A percentile compares a stretch with the other conserved stretches of the same genome.
Conservation (phyloP, 768 basidiomycete genomes). For the Mycena maculata region DNA sequence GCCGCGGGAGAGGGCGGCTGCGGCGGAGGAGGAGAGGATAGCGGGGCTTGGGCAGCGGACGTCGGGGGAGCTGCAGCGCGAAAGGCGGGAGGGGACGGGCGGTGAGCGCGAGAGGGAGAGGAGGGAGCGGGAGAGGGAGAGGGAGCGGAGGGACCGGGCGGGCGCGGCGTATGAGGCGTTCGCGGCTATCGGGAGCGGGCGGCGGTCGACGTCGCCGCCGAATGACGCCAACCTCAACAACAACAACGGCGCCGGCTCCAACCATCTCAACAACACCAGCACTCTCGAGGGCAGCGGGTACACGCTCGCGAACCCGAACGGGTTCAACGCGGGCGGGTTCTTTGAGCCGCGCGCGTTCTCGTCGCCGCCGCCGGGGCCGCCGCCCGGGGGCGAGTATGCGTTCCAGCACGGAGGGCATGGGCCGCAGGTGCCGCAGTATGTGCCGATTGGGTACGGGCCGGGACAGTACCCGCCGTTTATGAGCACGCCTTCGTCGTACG, state of each 20-base stretch:
- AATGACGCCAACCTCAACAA: background rate
- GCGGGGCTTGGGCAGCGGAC: background rate
- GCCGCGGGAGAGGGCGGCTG: background rate
- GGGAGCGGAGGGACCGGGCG: slow-evolving; percentile 54
- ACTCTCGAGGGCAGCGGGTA: background rate
- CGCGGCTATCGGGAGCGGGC: background rate
- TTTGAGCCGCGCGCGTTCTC: slow-evolving; percentile 34
- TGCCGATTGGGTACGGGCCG: slow-evolving; percentile 13
- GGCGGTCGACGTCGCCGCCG: slow-evolving; percentile 11
- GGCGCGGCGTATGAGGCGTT: slow-evolving; percentile 39
- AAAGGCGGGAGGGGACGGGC: background rate
- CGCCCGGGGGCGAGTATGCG: background rate
- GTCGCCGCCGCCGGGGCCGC: slow-evolving; percentile 34
- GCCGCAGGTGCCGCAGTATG: background rate
- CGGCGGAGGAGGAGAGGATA: slow-evolving; percentile 25
- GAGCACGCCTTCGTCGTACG: background rate
- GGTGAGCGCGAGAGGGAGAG: slow-evolving; percentile 43
- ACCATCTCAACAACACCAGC: background rate
- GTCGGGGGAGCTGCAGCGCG: background rate
- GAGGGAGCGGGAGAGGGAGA: slow-evolving; percentile 48
- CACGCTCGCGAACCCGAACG: background rate
- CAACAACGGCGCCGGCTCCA: background rate
- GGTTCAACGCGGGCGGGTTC: too few relatives aligned
- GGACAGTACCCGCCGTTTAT: slow-evolving; percentile 15
- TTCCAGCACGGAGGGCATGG: background rate